A percentile compares a stretch with the other conserved stretches of the same genome.
phyloP scores from a whole-genome alignment of 192 early-diverging fungal genomes.

The Gonapodya sp. region DNA sequence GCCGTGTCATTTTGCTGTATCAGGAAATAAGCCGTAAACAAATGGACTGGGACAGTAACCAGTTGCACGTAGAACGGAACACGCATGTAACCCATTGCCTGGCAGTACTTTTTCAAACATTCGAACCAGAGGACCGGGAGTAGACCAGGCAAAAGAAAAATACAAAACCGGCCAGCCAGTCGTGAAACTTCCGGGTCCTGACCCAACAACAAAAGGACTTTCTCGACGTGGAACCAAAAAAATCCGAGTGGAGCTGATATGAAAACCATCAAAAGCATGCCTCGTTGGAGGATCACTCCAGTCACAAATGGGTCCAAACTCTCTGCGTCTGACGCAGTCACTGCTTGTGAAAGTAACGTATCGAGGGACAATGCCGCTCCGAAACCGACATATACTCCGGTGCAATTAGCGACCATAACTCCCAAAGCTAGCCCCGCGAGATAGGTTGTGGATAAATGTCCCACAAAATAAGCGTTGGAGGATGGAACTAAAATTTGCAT shows the following conservation, averaged over 20 bases:
- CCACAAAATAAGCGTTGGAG: neutral
- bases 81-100: neutral
- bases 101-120: neutral
- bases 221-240: neutral
- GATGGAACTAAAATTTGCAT: neutral
- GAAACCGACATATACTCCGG: neutral
- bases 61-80: neutral
- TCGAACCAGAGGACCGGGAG: neutral
- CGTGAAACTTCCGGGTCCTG: constrained; percentile 4
- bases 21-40: neutral
- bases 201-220: neutral
- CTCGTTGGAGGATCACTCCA: neutral
- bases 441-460: neutral
- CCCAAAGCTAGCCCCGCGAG: neutral
- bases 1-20: neutral
- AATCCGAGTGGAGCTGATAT: neutral
- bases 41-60: neutral
- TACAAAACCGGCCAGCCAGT: neutral
- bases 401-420: constrained; percentile 3
- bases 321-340: neutral
- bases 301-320: neutral
- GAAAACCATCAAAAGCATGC: neutral
- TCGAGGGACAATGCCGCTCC: neutral
- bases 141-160: neutral
- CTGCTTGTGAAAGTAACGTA: neutral